Evolutionary conservation across 305 asterid genomes (phyloP), one percentile per base, ranked within the genome.

Genomic region (Salvia sclarea): DNA sequence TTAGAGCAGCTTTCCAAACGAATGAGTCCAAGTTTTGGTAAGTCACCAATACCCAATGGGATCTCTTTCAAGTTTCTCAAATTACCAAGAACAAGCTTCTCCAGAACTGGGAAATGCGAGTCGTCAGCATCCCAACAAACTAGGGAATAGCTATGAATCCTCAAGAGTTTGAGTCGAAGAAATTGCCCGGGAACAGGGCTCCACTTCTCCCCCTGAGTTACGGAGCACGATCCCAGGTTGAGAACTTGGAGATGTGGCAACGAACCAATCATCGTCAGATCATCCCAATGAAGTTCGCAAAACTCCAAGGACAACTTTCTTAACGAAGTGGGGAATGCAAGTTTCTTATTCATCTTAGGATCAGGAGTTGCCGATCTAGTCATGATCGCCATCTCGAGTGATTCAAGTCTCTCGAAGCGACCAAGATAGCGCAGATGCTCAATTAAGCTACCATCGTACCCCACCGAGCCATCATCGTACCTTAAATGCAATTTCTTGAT

Each of bases 241-340:
- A 64, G 69, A 17, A 64, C 59, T 64, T 49, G 33, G 8, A 64
- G 41, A 13, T 24, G 50, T 18, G 67, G 67, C 54, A 61, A 61
- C 13, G 40, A 61, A 61, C 67, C 67, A 24, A 20, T 22, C 67
- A 22, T 22, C 7, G 41, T 41, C 41, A 61, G 18, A 14, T 63
- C 68, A 2, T 65, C 50, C 47, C 20, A 49, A 6, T 50, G 30
- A 4, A 25, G 4, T 25, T 25, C 2, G 30, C 30, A 25, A 25
- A 1, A 25, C 2, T 4, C 4, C 2, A 25, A 25, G 30, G 30
- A 25, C 30, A 25, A 25, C 30, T 25, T 25, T 2, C 4, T 25
- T 25, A 25, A 4, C 30, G 30, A 25, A 25, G 2, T 25, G 30
- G 30, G 30, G 4, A 25, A 25, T 25, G 30, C 30, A 1, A 25